Evolutionary conservation across 345 rosid genomes (phyloP), one percentile per base, ranked within the genome.

Genomic region (Geranium brycei): DNA sequence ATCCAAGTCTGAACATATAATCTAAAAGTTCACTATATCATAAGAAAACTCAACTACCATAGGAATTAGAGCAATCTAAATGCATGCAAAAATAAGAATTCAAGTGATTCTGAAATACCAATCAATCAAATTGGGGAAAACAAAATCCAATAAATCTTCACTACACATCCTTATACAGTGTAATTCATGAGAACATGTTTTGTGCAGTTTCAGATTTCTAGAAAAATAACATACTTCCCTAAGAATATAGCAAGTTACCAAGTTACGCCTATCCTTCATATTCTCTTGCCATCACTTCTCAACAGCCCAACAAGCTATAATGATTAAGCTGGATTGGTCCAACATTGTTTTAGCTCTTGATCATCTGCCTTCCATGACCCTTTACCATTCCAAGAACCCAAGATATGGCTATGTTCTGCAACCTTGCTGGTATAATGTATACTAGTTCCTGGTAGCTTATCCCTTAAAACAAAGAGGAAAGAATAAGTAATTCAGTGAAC

Each of bases 341-440:
- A 93, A 67, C 96, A 91, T 15, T 84, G 91, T 67, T 80, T 91
- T 59, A 84, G 81, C 63, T 78, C 85, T 66, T 56, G 72, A 57
- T 62, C 60, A 69, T 82, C 85, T 64, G 79, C 88, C 61, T 85
- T 78, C 99, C 99, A 91, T 69, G 88, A 92, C 23, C 92, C 97
- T 65, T 78, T 77, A 18, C 68, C 79, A 19, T 70, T 82, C 71
- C 78, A 85, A 1, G 81, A 58, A 65, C 81, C 72, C 15, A 81
- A 73, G 0, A 74, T 76, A 63, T 78, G 78, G 31, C 84, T 79
- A 62, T 78, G 74, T 69, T 82, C 89, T 35, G 82, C 55, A 59
- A 82, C 72, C 76, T 72, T 79, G 60, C 80, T 83, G 65, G 76
- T 79, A 19, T 86, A 85, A 63, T 84, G 80, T 71, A 32, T 31